Evolutionary conservation across 1,139 yeast species (phyloP), one percentile per base, ranked within the genome.

Genomic region (Tardiomyces digboiensis): DNA sequence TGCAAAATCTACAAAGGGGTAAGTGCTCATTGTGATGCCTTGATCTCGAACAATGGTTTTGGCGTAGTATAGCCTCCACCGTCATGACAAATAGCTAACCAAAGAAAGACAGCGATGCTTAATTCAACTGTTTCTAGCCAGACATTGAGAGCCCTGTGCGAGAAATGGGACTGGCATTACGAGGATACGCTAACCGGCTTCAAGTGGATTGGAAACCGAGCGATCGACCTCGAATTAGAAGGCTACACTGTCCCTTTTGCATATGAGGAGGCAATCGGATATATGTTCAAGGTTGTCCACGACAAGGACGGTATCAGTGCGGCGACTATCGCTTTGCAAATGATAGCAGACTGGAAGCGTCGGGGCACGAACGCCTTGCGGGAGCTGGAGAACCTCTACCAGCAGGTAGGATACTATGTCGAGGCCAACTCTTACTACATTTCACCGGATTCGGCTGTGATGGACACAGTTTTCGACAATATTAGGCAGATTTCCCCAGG

Each of bases 291-390:
- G 21, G 71, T 78, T n/a, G 86, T 84, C 40, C 87, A 84, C 61
- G 98, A 91, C 60, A 91, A 91, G 63, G 98, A 91, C 59, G 98
- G 98, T 1, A 75, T 91, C 21, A 69, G 88, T 23, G 97, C 97
- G 0, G 77, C 88, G 2, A 66, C 73, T 10, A 75, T 85, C n/a
- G 89, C 88, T 67, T 64, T 87, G 42, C 94, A 84, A 61, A 72
- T 89, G 63, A 76, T 77, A 46, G 68, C 74, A 49, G 58, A 60
- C 39, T 77, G 80, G 78, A 50, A 50, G 38, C 68, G 71, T 1
- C 49, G 54, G 7, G 57, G 56, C 1, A 49, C 59, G 7, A 48
- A 55, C 16, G 56, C 61, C 12, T 39, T 72, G 1, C 75, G 71
- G 8, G 74, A 76, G 47, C 67, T 91, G 42, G 71, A 76, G 21